Conservation (phyloP, 225 moss, liverwort and hornwort genomes). For the Bryum argenteum region DNA sequence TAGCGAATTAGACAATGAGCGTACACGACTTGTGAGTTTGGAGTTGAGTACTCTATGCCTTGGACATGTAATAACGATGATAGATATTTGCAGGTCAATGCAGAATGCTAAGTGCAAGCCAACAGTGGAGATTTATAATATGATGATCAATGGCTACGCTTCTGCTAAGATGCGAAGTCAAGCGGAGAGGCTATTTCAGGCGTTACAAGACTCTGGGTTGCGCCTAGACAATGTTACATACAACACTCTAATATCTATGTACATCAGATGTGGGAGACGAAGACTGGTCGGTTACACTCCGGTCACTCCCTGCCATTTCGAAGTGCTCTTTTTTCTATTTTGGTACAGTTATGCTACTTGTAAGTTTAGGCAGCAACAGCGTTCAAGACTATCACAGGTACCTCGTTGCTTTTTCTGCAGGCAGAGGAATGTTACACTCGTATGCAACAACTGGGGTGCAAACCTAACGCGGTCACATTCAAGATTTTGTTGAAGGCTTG, state of each 20-base stretch:
- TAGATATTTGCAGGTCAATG: conserved; percentile 51
- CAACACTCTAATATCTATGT: conserved; percentile 74
- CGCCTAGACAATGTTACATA: conserved; percentile 59
- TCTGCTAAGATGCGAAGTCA: conserved; percentile 56
- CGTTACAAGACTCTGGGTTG: conserved; percentile 54
- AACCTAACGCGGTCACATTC: conserved; percentile 57
- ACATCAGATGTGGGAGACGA: conserved; percentile 57
- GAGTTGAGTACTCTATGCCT: neutral
- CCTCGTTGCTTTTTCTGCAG: conserved; percentile 37
- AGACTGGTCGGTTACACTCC: conserved; percentile 40
- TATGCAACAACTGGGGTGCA: conserved; percentile 58
- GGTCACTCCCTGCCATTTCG: neutral
- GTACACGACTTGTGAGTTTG: neutral
- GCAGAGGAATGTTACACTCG: conserved; percentile 58
- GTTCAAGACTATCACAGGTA: neutral
- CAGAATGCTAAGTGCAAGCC: conserved; percentile 64
- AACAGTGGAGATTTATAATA: conserved; percentile 60
- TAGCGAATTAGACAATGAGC: neutral
- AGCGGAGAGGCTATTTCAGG: conserved; percentile 56
- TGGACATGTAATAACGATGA: neutral
- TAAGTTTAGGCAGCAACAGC: neutral
- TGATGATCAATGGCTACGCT: conserved; percentile 68
- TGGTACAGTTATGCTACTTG: too few species aligned
- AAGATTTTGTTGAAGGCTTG: conserved; percentile 57
- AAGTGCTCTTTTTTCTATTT: neutral